These are phyloP conservation scores for Penicillium paxilli DNA, from an alignment of 495 filamentous ascomycete genomes.

Conservation along the genomic window DNA sequence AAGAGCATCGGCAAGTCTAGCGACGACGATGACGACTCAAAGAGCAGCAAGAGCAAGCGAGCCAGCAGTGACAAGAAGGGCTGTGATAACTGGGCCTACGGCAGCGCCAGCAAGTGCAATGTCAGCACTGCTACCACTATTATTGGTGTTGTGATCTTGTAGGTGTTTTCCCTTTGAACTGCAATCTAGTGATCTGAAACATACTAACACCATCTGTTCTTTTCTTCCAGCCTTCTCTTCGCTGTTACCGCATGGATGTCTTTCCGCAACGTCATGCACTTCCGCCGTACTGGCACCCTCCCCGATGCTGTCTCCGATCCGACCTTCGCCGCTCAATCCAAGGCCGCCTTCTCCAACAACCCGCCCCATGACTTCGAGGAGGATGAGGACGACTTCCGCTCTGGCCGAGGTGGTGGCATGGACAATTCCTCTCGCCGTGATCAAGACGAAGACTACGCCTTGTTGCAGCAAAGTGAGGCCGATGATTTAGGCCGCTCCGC, in stretches of 20 bases:
- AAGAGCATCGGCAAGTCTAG: conserved; percentile 40
- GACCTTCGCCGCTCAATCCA: conserved; percentile 49
- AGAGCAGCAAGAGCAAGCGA: conserved; percentile 10
- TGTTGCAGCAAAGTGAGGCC: conserved; percentile 46
- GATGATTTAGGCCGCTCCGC: conserved; percentile 42
- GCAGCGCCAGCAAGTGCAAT: conserved; percentile 58
- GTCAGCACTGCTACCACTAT: conserved; percentile 78
- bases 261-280: conserved; percentile 75
- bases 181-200: too few species aligned
- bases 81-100: conserved; percentile 56
- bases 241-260: conserved; percentile 70
- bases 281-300: conserved; percentile 71
- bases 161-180: conserved; percentile 29
- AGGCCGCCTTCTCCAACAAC: conserved; percentile 52
- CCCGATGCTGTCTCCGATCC: conserved; percentile 63
- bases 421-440: conserved; percentile 33
- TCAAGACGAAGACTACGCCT: conserved; percentile 47
- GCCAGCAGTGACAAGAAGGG: conserved; percentile 28
- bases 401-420: conserved; percentile 37
- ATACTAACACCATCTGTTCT: conserved; percentile 10
- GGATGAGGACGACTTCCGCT: conserved; percentile 50
- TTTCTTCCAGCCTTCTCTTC: conserved; percentile 66
- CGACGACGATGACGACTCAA: not conserved
- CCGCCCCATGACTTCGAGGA: conserved; percentile 50
- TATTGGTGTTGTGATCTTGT: conserved; percentile 81